Conservation (phyloP, 2,329 filamentous ascomycete genomes). For the Diplodia scrobiculata region DNA sequence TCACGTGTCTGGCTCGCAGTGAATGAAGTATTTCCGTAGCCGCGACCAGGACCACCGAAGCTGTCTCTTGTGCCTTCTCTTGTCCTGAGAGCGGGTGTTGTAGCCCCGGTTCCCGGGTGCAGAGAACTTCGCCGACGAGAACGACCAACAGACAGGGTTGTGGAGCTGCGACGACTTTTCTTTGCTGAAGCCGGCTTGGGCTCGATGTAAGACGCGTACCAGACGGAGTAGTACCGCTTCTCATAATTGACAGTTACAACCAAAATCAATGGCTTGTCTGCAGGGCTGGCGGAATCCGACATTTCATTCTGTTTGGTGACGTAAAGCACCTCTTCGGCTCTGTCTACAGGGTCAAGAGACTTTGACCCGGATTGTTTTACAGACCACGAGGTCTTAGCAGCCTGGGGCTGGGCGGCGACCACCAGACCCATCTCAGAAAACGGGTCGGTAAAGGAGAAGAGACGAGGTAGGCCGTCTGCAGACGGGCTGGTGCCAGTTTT, state of each 20-base stretch:
- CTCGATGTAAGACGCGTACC: conserved; percentile 77
- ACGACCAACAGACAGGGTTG: conserved; percentile 41
- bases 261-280: conserved; percentile 60
- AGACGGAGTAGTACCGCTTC: conserved; percentile 76
- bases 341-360: conserved; percentile 65
- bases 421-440: conserved; percentile 83
- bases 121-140: conserved; percentile 66
- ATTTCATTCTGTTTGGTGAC: conserved; percentile 68
- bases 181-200: conserved; percentile 58
- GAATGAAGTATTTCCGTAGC: conserved; percentile 48
- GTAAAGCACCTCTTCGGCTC: conserved; percentile 80
- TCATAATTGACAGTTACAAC: conserved; percentile 80
- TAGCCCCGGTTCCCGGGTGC: conserved; percentile 64
- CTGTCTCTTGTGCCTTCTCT: conserved; percentile 73
- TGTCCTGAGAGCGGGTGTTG: conserved; percentile 68
- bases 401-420: conserved; percentile 50
- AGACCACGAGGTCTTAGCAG: conserved; percentile 31
- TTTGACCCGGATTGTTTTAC: conserved; percentile 40
- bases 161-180: conserved; percentile 40
- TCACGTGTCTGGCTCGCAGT: conserved; percentile 38
- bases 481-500: conserved; percentile 36
- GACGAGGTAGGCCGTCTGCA: conserved; percentile 64
- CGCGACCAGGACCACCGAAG: conserved; percentile 60
- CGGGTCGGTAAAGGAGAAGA: conserved; percentile 84
- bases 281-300: conserved; percentile 48